phyloP scores from a whole-genome alignment of 495 filamentous ascomycete species.

The Penicillium cosmopolitanum region DNA sequence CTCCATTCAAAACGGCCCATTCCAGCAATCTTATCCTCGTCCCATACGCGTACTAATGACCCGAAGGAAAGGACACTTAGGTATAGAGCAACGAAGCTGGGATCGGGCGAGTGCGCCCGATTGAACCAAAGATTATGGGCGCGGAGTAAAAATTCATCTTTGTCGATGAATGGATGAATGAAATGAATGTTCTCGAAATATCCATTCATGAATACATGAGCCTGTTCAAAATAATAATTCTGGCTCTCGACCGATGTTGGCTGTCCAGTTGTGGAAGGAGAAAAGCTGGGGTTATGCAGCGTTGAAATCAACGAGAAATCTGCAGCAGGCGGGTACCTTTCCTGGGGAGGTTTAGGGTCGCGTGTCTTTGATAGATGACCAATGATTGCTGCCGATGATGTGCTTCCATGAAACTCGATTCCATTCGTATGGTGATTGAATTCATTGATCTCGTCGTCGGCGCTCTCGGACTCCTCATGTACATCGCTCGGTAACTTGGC shows the following conservation, averaged over 20 bases:
- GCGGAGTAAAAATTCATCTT: conserved; percentile 41
- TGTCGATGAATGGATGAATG: conserved; percentile 47
- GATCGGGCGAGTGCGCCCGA: conserved; percentile 32
- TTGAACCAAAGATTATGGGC: conserved; percentile 45
- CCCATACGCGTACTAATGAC: conserved; percentile 43
- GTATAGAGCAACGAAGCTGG: conserved; percentile 45
- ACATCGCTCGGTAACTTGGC: conserved; percentile 16
- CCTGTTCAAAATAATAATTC: conserved; percentile 47
- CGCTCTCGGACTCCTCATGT: conserved; percentile 33
- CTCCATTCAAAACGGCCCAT: conserved; percentile 48
- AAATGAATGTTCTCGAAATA: conserved; percentile 50
- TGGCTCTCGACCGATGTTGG: conserved; percentile 28
- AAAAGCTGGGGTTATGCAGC: conserved; percentile 45
- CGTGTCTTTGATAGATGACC: conserved; percentile 39
- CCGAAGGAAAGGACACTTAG: conserved; percentile 46
- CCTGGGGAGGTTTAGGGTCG: conserved; percentile 27
- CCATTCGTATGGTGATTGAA: conserved; percentile 45
- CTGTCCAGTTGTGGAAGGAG: conserved; percentile 34
- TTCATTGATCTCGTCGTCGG: conserved; percentile 40
- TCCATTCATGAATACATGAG: conserved; percentile 47
- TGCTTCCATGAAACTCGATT: conserved; percentile 47
- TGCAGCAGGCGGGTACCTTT: conserved; percentile 8
- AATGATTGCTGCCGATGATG: conserved; percentile 40
- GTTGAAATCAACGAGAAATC: conserved; percentile 43
- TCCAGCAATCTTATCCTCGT: conserved; percentile 39